These are phyloP conservation scores for Eucalyptus cladocalyx DNA, from an alignment of 345 rosid species.

Conservation along the genomic window DNA sequence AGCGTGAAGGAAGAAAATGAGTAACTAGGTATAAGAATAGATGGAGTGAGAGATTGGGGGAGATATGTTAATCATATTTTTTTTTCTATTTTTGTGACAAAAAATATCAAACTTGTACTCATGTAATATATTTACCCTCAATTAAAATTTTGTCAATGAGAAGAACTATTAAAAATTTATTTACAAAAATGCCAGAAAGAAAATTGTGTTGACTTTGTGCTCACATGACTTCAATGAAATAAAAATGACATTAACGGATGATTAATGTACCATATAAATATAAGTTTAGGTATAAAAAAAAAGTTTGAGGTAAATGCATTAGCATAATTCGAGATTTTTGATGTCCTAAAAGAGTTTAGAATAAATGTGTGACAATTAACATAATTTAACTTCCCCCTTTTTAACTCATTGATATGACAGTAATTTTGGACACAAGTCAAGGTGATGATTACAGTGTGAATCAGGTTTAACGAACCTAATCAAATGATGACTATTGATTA, in stretches of 20 bases:
- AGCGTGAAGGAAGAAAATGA: background rate
- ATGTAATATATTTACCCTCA: too few relatives aligned
- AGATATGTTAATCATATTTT: background rate
- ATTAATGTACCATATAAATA: too few relatives aligned
- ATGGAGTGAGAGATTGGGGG: background rate
- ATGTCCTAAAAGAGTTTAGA: background rate
- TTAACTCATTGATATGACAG: background rate
- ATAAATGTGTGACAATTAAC: background rate
- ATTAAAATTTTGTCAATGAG: too few relatives aligned
- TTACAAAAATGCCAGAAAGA: too few relatives aligned
- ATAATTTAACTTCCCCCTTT: too few relatives aligned
- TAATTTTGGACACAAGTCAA: background rate
- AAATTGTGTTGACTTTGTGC: too few relatives aligned
- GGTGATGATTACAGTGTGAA: background rate
- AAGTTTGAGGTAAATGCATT: too few relatives aligned
- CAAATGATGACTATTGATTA: background rate
- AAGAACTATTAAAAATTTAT: too few relatives aligned
- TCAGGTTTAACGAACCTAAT: background rate
- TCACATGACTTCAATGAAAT: too few relatives aligned
- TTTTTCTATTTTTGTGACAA: too few relatives aligned
- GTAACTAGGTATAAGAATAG: background rate
- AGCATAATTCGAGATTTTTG: background rate
- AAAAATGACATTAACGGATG: too few relatives aligned
- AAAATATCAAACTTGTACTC: background rate
- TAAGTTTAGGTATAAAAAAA: too few relatives aligned